A percentile compares a stretch with the other conserved stretches of the same genome.
Evolutionary conservation across 305 asterid species (phyloP).

Genomic region (Plantago rigida): DNA sequence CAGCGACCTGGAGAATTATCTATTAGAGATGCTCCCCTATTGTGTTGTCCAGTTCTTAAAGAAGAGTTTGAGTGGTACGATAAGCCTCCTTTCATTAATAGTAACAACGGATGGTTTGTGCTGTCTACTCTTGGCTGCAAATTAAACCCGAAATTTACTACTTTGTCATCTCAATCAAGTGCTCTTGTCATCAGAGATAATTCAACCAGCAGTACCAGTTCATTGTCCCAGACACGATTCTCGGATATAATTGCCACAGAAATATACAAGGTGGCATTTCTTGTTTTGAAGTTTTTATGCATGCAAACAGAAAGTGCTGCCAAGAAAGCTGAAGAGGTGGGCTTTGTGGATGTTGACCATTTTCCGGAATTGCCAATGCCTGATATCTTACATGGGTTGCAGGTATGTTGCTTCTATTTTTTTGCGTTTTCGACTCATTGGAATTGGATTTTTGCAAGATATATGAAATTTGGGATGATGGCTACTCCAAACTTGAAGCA

Average conservation of each 20-base stretch:
- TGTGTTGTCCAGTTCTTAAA: slow-evolving; percentile 53
- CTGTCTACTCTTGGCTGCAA: slow-evolving; percentile 70
- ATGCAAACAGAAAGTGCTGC: slow-evolving; percentile 75
- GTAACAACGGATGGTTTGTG: slow-evolving; percentile 84
- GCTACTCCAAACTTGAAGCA: neutral
- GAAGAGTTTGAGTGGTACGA: slow-evolving; percentile 77
- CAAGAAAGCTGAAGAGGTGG: slow-evolving; percentile 75
- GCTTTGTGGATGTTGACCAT: slow-evolving; percentile 71
- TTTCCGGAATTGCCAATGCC: slow-evolving; percentile 99
- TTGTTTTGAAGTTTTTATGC: slow-evolving; percentile 70
- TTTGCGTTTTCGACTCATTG: neutral
- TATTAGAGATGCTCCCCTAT: slow-evolving; percentile 44
- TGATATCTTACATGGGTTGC: slow-evolving; percentile 83
- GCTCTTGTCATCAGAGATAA: slow-evolving; percentile 49
- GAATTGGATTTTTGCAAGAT: neutral
- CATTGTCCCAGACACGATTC: slow-evolving; percentile 42
- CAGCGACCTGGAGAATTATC: slow-evolving; percentile 64
- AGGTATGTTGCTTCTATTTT: slow-evolving; percentile 36
- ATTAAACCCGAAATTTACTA: slow-evolving; percentile 40
- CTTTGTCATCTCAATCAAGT: slow-evolving; percentile 36
- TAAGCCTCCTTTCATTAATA: slow-evolving; percentile 60
- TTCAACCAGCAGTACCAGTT: slow-evolving; percentile 29
- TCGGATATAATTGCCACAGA: slow-evolving; percentile 70
- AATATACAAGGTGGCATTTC: slow-evolving; percentile 61
- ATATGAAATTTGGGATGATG: neutral